Percentiles rank a stretch among this genome's conserved stretches.
phyloP scores from a whole-genome alignment of 768 basidiomycete genomes.

The Pulveroboletus ravenelii region DNA sequence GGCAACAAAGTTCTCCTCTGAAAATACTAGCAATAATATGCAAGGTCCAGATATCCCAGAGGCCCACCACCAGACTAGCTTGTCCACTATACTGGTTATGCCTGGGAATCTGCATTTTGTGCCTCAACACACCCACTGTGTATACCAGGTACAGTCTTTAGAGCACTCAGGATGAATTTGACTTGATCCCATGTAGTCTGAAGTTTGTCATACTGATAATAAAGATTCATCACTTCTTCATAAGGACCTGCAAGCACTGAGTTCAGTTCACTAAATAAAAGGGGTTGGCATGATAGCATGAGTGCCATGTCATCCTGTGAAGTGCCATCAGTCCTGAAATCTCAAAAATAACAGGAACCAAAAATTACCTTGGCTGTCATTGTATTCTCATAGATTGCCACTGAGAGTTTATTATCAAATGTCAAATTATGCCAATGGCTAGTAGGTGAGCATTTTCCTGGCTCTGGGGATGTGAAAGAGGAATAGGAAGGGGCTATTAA shows the following conservation, averaged over 20 bases:
- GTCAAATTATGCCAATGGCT: constrained; percentile 23
- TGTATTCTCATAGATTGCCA: constrained; percentile 7
- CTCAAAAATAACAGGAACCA: background rate
- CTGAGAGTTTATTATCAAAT: constrained; percentile 17
- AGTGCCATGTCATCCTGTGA: constrained; percentile 14
- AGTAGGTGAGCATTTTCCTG: background rate
- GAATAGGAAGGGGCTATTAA: constrained; percentile 7
- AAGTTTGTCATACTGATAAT: too few relatives aligned
- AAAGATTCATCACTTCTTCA: too few relatives aligned
- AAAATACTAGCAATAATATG: constrained; percentile 14
- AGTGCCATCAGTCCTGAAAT: background rate
- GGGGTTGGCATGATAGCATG: background rate
- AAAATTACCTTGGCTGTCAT: constrained; percentile 7
- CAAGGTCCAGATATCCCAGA: constrained; percentile 5
- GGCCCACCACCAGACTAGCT: constrained; percentile 26
- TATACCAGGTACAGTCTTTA: too few relatives aligned
- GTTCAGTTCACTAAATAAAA: too few relatives aligned
- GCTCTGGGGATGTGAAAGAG: constrained; percentile 16
- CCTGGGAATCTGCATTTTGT: constrained; percentile 17
- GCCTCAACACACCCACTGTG: too few relatives aligned
- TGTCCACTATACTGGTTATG: constrained; percentile 22
- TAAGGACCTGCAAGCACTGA: too few relatives aligned
- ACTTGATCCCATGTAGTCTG: too few relatives aligned
- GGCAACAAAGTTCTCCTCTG: constrained; percentile 22
- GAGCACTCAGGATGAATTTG: background rate